phyloP scores from a whole-genome alignment of 176 grass and related monocot genomes.

The Aechmea fasciata region DNA sequence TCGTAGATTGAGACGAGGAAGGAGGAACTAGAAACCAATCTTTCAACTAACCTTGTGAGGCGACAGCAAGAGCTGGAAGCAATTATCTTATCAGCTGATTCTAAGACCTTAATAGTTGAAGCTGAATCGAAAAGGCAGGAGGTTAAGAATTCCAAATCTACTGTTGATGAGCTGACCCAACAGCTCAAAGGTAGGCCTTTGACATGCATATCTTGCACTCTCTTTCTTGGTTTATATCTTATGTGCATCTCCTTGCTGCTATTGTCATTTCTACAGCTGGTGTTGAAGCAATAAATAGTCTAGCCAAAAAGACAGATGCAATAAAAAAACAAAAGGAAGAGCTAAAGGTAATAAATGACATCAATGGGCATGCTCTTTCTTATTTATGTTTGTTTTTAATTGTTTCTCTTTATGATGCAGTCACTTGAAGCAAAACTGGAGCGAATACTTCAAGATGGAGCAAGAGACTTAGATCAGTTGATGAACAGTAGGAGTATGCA shows the following conservation, averaged over 20 bases:
- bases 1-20: slow-evolving; percentile 87
- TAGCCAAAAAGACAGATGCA: slow-evolving; percentile 51
- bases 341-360: slow-evolving; percentile 48
- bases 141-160: slow-evolving; percentile 54
- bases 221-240: slow-evolving; percentile 2
- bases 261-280: slow-evolving; percentile 33
- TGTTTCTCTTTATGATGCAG: slow-evolving; percentile 32
- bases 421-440: slow-evolving; percentile 62
- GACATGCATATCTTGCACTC: slow-evolving; percentile 9
- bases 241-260: slow-evolving; percentile 6
- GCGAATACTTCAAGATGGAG: slow-evolving; percentile 64
- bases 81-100: slow-evolving; percentile 84
- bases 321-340: slow-evolving; percentile 66
- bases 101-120: slow-evolving; percentile 54
- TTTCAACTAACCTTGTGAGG: slow-evolving; percentile 95
- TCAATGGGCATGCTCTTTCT: not conserved
- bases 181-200: slow-evolving; percentile 57
- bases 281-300: slow-evolving; percentile 53
- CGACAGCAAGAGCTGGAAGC: slow-evolving; percentile 82
- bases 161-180: slow-evolving; percentile 61
- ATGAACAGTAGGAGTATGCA: slow-evolving; percentile 65
- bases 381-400: slow-evolving; percentile 13
- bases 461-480: slow-evolving; percentile 78
- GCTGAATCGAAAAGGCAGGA: slow-evolving; percentile 68
- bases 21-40: slow-evolving; percentile 92